phyloP scores from a whole-genome alignment of 805 yeast genomes.

The Starmerella floricola region DNA sequence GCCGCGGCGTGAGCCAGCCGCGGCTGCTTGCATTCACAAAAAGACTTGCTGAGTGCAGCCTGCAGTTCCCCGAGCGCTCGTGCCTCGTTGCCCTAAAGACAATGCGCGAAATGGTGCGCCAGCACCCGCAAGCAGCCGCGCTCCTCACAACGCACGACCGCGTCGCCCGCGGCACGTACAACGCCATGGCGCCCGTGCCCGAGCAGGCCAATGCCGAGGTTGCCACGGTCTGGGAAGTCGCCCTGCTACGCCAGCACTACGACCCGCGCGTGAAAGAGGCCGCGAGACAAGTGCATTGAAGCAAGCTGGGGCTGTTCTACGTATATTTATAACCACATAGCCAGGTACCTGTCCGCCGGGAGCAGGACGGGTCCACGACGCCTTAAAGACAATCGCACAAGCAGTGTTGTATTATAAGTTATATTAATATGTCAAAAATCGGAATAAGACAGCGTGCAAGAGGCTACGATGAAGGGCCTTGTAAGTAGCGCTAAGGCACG shows the following conservation, averaged over 20 bases:
- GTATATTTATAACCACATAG: no score
- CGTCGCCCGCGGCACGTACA: constrained; percentile 66
- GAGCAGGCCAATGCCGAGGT: constrained; percentile 76
- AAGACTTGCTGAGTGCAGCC: constrained; percentile 50
- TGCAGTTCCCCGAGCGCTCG: constrained; percentile 82
- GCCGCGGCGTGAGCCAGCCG: constrained; percentile 32
- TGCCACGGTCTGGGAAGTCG: constrained; percentile 83
- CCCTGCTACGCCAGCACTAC: constrained; percentile 67
- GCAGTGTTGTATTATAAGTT: no score
- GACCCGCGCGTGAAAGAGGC: constrained; percentile 71
- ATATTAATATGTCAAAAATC: no score
- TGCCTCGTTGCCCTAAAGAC: constrained; percentile 66
- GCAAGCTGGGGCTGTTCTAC: no score
- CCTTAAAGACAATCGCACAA: no score
- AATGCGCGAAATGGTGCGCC: constrained; percentile 58
- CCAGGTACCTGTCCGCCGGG: no score
- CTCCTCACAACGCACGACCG: constrained; percentile 81
- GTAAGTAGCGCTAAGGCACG: no score
- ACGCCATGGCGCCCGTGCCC: constrained; percentile 50
- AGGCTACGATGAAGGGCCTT: no score
- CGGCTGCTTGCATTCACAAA: constrained; percentile 56
- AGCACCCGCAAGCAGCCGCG: constrained; percentile 61
- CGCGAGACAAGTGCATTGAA: constrained; percentile 22
- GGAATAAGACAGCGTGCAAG: no score
- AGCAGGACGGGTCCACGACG: no score